Evolutionary conservation across 306 rosid species (phyloP), one percentile per base, ranked within the genome.

Genomic region (Fagus sylvatica): DNA sequence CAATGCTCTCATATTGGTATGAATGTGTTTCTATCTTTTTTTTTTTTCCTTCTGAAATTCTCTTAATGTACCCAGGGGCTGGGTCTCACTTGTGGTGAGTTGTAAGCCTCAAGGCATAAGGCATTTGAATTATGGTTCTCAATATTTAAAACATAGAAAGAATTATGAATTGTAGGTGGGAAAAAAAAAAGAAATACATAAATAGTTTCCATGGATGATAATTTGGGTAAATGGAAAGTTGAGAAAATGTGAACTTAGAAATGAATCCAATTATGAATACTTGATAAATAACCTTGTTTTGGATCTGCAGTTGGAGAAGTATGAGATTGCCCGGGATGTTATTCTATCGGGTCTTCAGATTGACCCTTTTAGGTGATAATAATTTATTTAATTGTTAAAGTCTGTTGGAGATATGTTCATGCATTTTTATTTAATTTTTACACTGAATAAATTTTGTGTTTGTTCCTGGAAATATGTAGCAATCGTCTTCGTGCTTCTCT

Each of bases 321-420:
- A 87, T 87, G 97, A 83, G 43, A 56, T 71, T 73, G 99, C 98
- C 53, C 90, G 91, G 76, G 99, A 89, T 84, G 95, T 81, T 73
- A 88, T 95, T 84, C 92, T 93, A 73, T 89, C 93, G 9, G 99
- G 98, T 75, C 99, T 95, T 84, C 98, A 93, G 80, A 81, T 90
- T 66, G 91, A 95, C 76, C 94, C 93, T 74, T 88, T 82, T 76
- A 88, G 99, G 99, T 95, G 88, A 78, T 79, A 71, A 69, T 77
- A 74, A 55, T 56, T 43, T n/a, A 49, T 72, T 73, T 16, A 9
- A 53, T 11, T 41, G 22, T 73, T n/a, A 78, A 15, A n/a, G 16
- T 65, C 34, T 17, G 41, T 19, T 7, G 71, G 71, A 65, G 13
- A 37, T 37, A 16, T 7, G 30, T 7, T 36, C 11, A 62, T 65